A percentile compares a stretch with the other conserved stretches of the same genome.
These are phyloP conservation scores for Blastocystis sp. DNA, from an alignment of 352 stramenopile genomes.

Conservation along the genomic window DNA sequence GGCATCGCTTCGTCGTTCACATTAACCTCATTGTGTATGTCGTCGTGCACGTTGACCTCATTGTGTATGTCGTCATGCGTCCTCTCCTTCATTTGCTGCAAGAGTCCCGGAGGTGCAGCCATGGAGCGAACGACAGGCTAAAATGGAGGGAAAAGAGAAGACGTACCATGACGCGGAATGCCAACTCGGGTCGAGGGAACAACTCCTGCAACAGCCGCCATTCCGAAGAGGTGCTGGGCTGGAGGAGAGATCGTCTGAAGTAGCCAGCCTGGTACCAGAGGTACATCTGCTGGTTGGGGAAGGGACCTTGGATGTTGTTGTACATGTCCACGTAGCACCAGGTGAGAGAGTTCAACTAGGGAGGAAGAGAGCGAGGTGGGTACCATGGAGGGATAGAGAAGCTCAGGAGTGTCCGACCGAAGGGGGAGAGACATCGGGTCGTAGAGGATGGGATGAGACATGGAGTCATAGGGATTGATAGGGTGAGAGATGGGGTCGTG, in stretches of 20 bases:
- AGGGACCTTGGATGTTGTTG: constrained; percentile 7
- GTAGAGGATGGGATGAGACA: no score
- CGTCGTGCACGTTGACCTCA: no score
- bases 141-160: neutral
- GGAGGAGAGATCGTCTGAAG: neutral
- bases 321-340: constrained; percentile 39
- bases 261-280: constrained; percentile 28
- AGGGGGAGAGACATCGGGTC: neutral
- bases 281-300: constrained; percentile 24
- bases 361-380: neutral
- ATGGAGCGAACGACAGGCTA: neutral
- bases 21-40: no score
- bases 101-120: no score
- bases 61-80: no score
- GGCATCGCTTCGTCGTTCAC: no score
- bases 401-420: neutral
- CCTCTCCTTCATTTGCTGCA: no score
- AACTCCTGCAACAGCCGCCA: constrained; percentile 4
- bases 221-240: neutral
- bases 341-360: constrained; percentile 6
- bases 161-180: neutral
- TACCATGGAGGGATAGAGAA: neutral
- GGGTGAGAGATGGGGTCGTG: neutral
- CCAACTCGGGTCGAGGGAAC: neutral
- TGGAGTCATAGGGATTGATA: neutral